Evolutionary conservation across 192 early-diverging fungal species (phyloP).

Genomic region (Umbelopsis vinacea): DNA sequence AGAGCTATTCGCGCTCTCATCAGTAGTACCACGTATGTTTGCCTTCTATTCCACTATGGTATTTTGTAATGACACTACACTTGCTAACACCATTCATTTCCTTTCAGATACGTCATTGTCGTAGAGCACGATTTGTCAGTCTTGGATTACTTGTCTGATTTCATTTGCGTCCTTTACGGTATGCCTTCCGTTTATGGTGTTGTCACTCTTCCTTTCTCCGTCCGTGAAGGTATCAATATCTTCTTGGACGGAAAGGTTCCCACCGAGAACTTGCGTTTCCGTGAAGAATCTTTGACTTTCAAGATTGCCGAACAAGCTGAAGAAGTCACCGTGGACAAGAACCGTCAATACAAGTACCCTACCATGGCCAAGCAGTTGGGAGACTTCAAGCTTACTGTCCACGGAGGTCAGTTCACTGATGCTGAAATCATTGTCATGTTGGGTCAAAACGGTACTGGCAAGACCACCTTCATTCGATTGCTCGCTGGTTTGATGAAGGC

Average conservation of each 20-base stretch:
- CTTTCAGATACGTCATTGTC: constrained; percentile 82
- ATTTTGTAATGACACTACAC: neutral
- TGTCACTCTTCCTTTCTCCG: constrained; percentile 95
- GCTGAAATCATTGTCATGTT: constrained; percentile 98
- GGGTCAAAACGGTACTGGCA: constrained; percentile 98
- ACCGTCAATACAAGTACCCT: constrained; percentile 85
- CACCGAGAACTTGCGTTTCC: constrained; percentile 98
- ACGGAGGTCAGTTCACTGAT: constrained; percentile 89
- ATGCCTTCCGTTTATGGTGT: constrained; percentile 96
- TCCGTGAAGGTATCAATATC: constrained; percentile 95
- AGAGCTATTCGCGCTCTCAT: constrained; percentile 87
- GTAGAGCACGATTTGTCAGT: constrained; percentile 99
- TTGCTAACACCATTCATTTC: neutral
- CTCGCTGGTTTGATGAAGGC: constrained; percentile 83
- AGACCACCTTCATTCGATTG: constrained; percentile 96
- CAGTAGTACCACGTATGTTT: constrained; percentile 47
- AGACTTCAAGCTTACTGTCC: constrained; percentile 79
- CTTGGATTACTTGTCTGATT: constrained; percentile 97
- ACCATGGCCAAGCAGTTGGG: constrained; percentile 84
- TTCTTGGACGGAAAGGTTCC: constrained; percentile 97
- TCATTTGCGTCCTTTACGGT: constrained; percentile 98
- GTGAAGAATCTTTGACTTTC: constrained; percentile 94
- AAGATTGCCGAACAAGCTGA: constrained; percentile 89
- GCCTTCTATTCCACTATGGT: neutral
- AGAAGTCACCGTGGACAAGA: constrained; percentile 67